Conservation (phyloP, 345 rosid species). For the Streptanthus diversifolius region DNA sequence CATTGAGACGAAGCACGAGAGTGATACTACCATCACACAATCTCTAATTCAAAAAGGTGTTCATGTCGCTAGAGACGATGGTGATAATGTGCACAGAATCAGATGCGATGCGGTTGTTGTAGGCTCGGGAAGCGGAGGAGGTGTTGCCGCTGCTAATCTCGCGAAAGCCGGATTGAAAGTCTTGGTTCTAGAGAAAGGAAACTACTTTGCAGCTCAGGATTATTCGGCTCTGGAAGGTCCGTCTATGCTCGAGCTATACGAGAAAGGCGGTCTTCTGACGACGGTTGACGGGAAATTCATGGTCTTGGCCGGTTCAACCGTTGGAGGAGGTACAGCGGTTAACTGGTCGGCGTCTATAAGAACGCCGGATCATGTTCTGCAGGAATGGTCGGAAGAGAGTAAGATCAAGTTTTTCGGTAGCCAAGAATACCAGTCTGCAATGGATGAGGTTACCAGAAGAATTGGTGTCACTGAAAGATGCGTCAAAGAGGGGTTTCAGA, state of each 20-base stretch:
- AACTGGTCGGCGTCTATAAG: constrained; percentile 61
- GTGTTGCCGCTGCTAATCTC: constrained; percentile 55
- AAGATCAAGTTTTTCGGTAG: constrained; percentile 45
- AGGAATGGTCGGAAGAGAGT: constrained; percentile 47
- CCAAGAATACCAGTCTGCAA: constrained; percentile 43
- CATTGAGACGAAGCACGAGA: constrained; percentile 40
- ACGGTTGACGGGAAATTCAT: constrained; percentile 35
- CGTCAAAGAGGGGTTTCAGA: constrained; percentile 45
- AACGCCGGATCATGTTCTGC: constrained; percentile 41
- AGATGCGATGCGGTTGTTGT: constrained; percentile 53
- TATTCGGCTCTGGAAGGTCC: constrained; percentile 51
- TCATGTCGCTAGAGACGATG: constrained; percentile 37
- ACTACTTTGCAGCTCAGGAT: constrained; percentile 45
- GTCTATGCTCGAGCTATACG: constrained; percentile 45
- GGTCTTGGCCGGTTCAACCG: constrained; percentile 51
- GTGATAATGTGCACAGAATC: constrained; percentile 31
- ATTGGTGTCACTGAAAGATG: constrained; percentile 46
- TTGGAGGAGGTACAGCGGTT: constrained; percentile 58
- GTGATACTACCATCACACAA: constrained; percentile 29
- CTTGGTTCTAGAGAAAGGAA: constrained; percentile 57
- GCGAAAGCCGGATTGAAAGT: constrained; percentile 53
- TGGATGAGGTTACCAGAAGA: constrained; percentile 45
- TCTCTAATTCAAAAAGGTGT: constrained; percentile 39
- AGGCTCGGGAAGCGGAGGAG: constrained; percentile 63
- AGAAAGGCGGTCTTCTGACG: constrained; percentile 38